phyloP scores from a whole-genome alignment of 2,329 filamentous ascomycete genomes.

The Leptographium procerum region DNA sequence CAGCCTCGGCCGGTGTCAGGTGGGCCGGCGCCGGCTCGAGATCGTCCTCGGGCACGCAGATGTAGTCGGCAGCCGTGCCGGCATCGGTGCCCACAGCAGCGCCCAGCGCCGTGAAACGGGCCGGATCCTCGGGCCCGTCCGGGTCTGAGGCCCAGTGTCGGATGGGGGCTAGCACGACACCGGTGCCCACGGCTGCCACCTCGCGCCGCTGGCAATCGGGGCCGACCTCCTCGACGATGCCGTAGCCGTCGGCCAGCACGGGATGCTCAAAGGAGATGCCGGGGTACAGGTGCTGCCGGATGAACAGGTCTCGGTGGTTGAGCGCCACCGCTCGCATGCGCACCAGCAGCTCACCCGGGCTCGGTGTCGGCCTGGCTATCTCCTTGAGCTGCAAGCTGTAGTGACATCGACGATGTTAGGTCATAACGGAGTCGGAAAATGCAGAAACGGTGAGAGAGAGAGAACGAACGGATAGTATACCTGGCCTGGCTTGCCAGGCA shows the following conservation, averaged over 20 bases:
- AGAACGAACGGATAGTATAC: slow-evolving; percentile 64
- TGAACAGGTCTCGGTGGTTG: slow-evolving; percentile 92
- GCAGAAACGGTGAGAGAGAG: not conserved
- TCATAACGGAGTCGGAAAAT: not conserved
- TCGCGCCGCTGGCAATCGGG: slow-evolving; percentile 24
- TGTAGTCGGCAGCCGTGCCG: slow-evolving; percentile 66
- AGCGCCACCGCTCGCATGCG: slow-evolving; percentile 69
- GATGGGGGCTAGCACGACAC: slow-evolving; percentile 68
- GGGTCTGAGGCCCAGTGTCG: slow-evolving; percentile 64
- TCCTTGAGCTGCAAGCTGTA: slow-evolving; percentile 47
- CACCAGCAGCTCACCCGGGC: slow-evolving; percentile 59
- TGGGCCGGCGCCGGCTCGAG: slow-evolving; percentile 67
- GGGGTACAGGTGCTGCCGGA: slow-evolving; percentile 85
- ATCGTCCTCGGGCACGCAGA: slow-evolving; percentile 58
- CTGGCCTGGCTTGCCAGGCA: slow-evolving; percentile 66
- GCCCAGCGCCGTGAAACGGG: slow-evolving; percentile 53
- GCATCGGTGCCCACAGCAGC: slow-evolving; percentile 52
- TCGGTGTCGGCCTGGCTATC: slow-evolving; percentile 50
- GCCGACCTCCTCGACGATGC: slow-evolving; percentile 57
- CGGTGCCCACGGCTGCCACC: slow-evolving; percentile 43
- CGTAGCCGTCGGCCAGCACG: slow-evolving; percentile 72
- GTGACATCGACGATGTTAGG: too few species aligned
- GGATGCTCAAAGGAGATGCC: slow-evolving; percentile 68
- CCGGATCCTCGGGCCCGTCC: slow-evolving; percentile 58
- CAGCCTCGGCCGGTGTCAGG: slow-evolving; percentile 61